These are phyloP conservation scores for Leccinum rimulosum DNA, from an alignment of 768 basidiomycete species.

Conservation along the genomic window DNA sequence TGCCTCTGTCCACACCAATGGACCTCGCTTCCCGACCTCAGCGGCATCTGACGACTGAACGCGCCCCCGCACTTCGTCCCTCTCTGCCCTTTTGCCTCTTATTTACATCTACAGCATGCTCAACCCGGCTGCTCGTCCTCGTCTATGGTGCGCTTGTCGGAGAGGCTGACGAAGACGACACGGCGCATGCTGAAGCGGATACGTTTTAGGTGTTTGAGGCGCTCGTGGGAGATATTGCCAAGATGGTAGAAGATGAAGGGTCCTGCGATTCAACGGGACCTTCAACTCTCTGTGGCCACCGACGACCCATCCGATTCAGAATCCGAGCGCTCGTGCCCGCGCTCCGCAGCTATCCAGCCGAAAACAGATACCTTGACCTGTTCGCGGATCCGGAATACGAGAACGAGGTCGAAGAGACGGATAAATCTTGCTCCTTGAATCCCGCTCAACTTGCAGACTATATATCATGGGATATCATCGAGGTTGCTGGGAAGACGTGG, in stretches of 20 bases:
- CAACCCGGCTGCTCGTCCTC: slow-evolving; percentile 74
- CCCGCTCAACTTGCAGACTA: slow-evolving; percentile 35
- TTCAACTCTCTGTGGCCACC: too few species aligned
- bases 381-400: too few species aligned
- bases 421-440: slow-evolving; percentile 9
- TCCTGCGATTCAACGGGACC: too few species aligned
- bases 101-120: slow-evolving; percentile 68
- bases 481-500: slow-evolving; percentile 51
- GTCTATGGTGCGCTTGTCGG: slow-evolving; percentile 60
- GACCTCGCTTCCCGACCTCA: slow-evolving; percentile 25
- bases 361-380: too few species aligned
- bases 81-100: slow-evolving; percentile 62
- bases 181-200: slow-evolving; percentile 72
- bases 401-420: too few species aligned
- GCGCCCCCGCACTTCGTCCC: slow-evolving; percentile 52
- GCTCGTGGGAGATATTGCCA: slow-evolving; percentile 67
- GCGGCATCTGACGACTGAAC: slow-evolving; percentile 39
- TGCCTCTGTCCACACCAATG: slow-evolving; percentile 35
- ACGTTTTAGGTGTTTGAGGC: slow-evolving; percentile 82
- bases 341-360: too few species aligned
- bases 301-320: too few species aligned
- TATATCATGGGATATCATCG: slow-evolving; percentile 66
- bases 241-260: slow-evolving; percentile 66
- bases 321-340: too few species aligned
- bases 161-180: slow-evolving; percentile 59